Base-by-base conservation (phyloP, 176 grass and related monocot genomes). In the Secale cereale region DNA sequence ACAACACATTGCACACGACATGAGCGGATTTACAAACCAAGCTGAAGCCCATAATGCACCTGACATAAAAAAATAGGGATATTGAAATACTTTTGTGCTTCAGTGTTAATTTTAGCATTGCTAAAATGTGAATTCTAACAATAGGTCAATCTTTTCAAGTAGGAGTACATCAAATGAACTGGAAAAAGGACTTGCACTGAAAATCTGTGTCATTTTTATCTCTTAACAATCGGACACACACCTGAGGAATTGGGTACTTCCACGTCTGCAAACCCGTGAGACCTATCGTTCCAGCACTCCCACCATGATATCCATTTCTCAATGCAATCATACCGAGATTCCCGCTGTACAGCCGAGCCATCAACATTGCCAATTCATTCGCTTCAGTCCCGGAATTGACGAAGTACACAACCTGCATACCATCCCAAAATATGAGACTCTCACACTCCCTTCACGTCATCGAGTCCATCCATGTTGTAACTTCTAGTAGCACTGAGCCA, bases 331-430 rank as follows among this genome's bases (percentile, higher is more conserved):
- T 96, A 70, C 92, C 85, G 54, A 99, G 91, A 85, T 96, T 99
- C 30, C 97, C 90, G 76, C 65, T 94, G 80, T 99, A 99, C 72
- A 99, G 36, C 17, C 97, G 87, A 74, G 93, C 91, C 97, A 99
- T 94, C 84, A 99, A 43, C 89, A 95, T 99, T 57, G 97, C 97
- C 46, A 99, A 77, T 73, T 99, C 97, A 89, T 99, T 99, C 12
- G 97, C 93, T 90, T 99, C 97, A 40, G 97, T 99, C 28, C 97
- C 97, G 65, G 97, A 96, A 91, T 99, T 99, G 33, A 99, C 97
- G 36, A 99, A 96, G 75, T 96, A 99, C 43, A 91, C 91, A 59
- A 99, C 93, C 93, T 99, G 26, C 6, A 83, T 31, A 79, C 8
- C 67, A 85, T 35, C 64, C 67, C 29, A 59, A 57, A 73, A 66